phyloP scores from a whole-genome alignment of 192 early-diverging fungal genomes.

The Paraglomus brasilianum region DNA sequence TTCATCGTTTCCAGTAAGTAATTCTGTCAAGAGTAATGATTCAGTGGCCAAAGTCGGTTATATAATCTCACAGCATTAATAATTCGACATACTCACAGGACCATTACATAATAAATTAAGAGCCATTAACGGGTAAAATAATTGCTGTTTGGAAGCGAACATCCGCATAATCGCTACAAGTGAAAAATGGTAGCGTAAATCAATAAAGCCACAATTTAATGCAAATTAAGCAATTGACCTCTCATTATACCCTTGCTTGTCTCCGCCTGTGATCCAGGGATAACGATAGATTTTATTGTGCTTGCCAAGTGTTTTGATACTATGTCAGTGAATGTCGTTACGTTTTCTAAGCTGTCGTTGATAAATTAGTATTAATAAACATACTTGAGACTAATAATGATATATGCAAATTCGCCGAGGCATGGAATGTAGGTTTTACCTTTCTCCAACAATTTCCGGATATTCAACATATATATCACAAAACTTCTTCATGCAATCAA shows the following conservation, averaged over 20 bases:
- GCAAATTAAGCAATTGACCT: too few species aligned
- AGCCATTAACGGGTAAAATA: conserved; percentile 43
- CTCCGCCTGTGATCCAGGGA: too few species aligned
- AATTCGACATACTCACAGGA: conserved; percentile 41
- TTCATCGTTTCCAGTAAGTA: conserved; percentile 29
- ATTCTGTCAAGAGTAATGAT: not conserved
- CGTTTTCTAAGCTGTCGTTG: conserved; percentile 29
- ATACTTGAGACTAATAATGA: conserved; percentile 1
- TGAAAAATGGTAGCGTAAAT: not conserved
- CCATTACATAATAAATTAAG: conserved; percentile 50
- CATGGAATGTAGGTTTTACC: not conserved
- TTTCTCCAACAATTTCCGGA: conserved; percentile 19
- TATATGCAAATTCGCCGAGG: too few species aligned
- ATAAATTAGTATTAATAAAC: not conserved
- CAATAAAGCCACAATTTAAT: too few species aligned
- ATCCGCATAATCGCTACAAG: conserved; percentile 35
- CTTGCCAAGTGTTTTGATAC: conserved; percentile 37
- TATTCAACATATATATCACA: conserved; percentile 34
- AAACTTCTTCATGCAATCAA: conserved; percentile 33
- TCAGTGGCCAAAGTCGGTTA: not conserved
- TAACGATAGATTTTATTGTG: too few species aligned
- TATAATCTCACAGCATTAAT: not conserved
- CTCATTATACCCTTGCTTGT: too few species aligned
- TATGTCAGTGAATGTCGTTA: conserved; percentile 32
- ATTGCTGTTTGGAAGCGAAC: conserved; percentile 35